Conservation (phyloP, 306 rosid species). For the Leucaena leucocephala region DNA sequence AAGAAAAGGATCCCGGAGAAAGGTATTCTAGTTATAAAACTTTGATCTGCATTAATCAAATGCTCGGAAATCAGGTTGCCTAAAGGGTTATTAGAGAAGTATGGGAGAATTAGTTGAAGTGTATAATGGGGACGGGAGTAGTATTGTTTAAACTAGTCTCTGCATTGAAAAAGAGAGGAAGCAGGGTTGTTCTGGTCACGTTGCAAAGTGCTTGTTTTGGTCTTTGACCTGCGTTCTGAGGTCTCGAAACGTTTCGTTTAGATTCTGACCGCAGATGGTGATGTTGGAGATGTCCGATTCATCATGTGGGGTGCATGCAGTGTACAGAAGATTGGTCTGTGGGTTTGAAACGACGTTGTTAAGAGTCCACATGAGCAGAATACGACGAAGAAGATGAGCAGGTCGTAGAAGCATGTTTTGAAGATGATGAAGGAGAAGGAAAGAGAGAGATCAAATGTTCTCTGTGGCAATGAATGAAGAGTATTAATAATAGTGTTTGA, state of each 20-base stretch:
- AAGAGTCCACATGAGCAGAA: conserved; percentile 6
- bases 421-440: background rate
- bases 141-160: too few species aligned
- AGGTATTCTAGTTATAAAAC: too few species aligned
- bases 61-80: too few species aligned
- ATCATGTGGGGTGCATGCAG: background rate
- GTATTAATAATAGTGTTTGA: background rate
- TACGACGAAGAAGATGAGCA: background rate
- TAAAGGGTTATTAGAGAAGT: too few species aligned
- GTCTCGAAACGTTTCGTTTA: conserved; percentile 47
- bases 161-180: too few species aligned
- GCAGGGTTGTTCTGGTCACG: conserved; percentile 1
- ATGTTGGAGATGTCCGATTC: conserved; percentile 12
- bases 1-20: too few species aligned
- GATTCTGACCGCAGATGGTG: conserved; percentile 35
- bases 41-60: too few species aligned
- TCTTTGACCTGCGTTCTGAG: conserved; percentile 37
- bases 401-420: background rate
- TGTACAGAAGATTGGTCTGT: conserved; percentile 40
- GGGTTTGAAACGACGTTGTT: conserved; percentile 40
- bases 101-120: too few species aligned
- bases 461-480: background rate
- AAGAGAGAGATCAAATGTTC: background rate
- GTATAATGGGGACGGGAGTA: too few species aligned
- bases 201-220: conserved; percentile 44